Evolutionary conservation across 306 rosid genomes (phyloP).

Genomic region (Quercus dentata): DNA sequence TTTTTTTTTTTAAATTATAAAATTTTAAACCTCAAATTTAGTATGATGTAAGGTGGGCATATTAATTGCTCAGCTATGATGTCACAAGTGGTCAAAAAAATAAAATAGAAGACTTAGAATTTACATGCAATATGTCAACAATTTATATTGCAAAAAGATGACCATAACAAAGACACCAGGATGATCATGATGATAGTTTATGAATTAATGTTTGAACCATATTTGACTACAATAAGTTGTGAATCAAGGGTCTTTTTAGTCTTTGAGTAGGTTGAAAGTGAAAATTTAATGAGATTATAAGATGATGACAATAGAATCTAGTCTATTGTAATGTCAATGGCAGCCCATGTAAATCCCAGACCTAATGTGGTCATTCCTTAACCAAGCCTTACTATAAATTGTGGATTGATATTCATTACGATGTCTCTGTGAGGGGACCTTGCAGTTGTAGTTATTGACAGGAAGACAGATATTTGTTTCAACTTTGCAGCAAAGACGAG

Average conservation of each 20-base stretch:
- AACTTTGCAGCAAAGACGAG: conserved; percentile 14
- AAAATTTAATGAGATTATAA: not conserved
- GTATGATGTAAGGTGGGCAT: no score
- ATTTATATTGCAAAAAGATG: no score
- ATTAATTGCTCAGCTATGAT: no score
- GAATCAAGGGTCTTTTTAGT: not conserved
- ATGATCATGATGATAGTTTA: no score
- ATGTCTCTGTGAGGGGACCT: conserved; percentile 3
- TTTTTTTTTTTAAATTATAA: no score
- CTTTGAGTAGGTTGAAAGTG: not conserved
- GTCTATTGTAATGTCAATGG: not conserved
- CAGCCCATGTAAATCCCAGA: conserved; percentile 18
- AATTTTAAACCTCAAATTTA: no score
- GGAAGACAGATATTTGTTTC: conserved; percentile 10
- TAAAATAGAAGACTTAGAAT: no score
- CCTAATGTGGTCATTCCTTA: conserved; percentile 9
- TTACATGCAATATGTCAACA: no score
- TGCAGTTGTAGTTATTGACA: not conserved
- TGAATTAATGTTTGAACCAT: no score
- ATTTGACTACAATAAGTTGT: not conserved
- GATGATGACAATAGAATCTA: not conserved
- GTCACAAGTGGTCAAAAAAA: no score
- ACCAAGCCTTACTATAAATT: conserved; percentile 15
- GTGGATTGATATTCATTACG: not conserved
- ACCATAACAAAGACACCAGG: no score